phyloP scores from a whole-genome alignment of 2,329 filamentous ascomycete species.

The Apiospora rasikravindrae region DNA sequence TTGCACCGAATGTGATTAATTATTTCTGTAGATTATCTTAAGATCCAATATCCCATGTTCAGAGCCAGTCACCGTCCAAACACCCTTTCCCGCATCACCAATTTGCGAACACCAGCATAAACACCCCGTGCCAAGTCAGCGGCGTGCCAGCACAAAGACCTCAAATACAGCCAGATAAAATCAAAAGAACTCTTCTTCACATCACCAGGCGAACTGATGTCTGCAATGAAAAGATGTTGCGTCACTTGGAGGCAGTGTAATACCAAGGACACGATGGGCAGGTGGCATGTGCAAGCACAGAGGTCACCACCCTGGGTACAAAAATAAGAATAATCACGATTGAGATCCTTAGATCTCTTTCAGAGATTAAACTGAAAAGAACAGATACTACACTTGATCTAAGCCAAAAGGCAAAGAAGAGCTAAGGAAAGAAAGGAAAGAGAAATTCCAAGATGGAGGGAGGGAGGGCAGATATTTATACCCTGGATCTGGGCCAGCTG shows the following conservation, averaged over 20 bases:
- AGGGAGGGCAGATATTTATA: neutral
- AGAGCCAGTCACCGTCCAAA: neutral
- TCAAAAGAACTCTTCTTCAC: constrained; percentile 57
- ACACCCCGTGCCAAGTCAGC: fast-evolving
- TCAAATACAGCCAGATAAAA: neutral
- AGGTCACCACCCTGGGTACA: constrained; percentile 58
- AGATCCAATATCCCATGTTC: neutral
- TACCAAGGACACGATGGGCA: constrained; percentile 74
- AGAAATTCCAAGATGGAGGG: neutral
- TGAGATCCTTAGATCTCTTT: constrained; percentile 75
- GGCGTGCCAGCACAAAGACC: too few relatives aligned
- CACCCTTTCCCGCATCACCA: neutral
- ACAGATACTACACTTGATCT: constrained; percentile 97
- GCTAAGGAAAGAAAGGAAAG: constrained; percentile 33
- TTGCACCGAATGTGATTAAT: neutral
- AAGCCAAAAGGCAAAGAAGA: constrained; percentile 49
- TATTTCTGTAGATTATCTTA: neutral
- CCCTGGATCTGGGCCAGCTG: neutral
- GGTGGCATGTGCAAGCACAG: constrained; percentile 74
- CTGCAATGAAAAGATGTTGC: constrained; percentile 70
- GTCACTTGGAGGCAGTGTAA: constrained; percentile 77
- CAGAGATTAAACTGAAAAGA: constrained; percentile 98
- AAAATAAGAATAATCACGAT: constrained; percentile 87
- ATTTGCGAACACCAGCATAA: neutral
- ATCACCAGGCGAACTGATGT: constrained; percentile 54